Evolutionary conservation across 805 yeast species (phyloP).

Genomic region (Metschnikowia gruessii): DNA sequence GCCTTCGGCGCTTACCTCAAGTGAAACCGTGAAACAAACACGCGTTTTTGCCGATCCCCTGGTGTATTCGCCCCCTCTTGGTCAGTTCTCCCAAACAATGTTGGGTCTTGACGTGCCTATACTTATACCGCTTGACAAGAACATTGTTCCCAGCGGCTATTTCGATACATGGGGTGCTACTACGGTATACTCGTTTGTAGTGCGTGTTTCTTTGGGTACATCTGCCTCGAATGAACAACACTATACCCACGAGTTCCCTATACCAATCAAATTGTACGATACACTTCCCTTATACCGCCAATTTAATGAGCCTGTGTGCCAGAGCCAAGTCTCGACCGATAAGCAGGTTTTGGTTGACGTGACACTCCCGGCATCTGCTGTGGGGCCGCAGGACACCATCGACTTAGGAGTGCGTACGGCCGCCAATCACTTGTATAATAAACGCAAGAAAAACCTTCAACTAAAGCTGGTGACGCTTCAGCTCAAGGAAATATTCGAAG

Average conservation of each 20-base stretch:
- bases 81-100: slow-evolving; percentile 38
- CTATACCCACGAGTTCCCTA: slow-evolving; percentile 41
- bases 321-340: slow-evolving; percentile 46
- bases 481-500: slow-evolving; percentile 52
- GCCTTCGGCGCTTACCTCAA: slow-evolving; percentile 38
- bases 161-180: slow-evolving; percentile 46
- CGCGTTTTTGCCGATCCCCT: slow-evolving; percentile 35
- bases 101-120: slow-evolving; percentile 60
- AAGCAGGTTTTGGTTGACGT: slow-evolving; percentile 46
- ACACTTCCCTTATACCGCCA: slow-evolving; percentile 54
- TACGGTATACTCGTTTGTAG: slow-evolving; percentile 46
- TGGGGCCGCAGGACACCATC: slow-evolving; percentile 57
- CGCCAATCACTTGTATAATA: slow-evolving; percentile 37
- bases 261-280: slow-evolving; percentile 55
- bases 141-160: slow-evolving; percentile 51
- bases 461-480: slow-evolving; percentile 48
- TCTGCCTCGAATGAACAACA: slow-evolving; percentile 29
- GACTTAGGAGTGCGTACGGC: slow-evolving; percentile 37
- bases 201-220: slow-evolving; percentile 34
- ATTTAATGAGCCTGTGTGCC: slow-evolving; percentile 51
- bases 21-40: slow-evolving; percentile 33
- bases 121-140: slow-evolving; percentile 52
- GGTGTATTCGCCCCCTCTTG: slow-evolving; percentile 38
- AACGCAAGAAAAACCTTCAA: slow-evolving; percentile 31
- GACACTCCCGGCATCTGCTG: slow-evolving; percentile 48